These are phyloP conservation scores for Kodamaea hsintzibuensis DNA, from an alignment of 805 yeast species.

Conservation along the genomic window DNA sequence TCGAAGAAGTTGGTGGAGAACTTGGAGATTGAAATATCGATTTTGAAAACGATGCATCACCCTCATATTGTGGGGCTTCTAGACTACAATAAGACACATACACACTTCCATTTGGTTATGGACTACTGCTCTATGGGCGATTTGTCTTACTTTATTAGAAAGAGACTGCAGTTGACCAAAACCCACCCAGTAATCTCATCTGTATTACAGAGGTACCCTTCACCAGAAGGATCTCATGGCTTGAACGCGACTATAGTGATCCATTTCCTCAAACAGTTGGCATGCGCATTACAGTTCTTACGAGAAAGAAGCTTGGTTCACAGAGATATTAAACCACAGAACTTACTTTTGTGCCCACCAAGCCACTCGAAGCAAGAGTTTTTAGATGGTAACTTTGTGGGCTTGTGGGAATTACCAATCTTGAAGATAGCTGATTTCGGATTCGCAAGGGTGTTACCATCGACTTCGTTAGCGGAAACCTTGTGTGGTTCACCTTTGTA, in stretches of 20 bases:
- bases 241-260: conserved; percentile 74
- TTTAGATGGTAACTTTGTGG: conserved; percentile 59
- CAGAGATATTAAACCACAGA: conserved; percentile 95
- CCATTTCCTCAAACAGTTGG: conserved; percentile 84
- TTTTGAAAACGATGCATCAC: conserved; percentile 82
- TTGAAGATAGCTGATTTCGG: conserved; percentile 97
- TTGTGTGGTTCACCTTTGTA: conserved; percentile 96
- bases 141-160: conserved; percentile 80
- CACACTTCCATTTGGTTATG: conserved; percentile 88
- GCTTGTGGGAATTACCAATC: conserved; percentile 86
- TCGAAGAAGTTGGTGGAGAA: conserved; percentile 87
- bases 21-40: conserved; percentile 88
- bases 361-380: conserved; percentile 62
- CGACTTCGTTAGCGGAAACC: conserved; percentile 93
- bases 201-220: conserved; percentile 78
- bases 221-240: conserved; percentile 76
- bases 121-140: conserved; percentile 97
- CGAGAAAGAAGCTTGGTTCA: conserved; percentile 86
- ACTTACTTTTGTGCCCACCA: conserved; percentile 81
- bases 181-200: conserved; percentile 79
- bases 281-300: conserved; percentile 80
- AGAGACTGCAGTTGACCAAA: conserved; percentile 65
- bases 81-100: conserved; percentile 76
- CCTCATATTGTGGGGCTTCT: conserved; percentile 88
- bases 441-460: conserved; percentile 91